Base-by-base conservation (phyloP, 2,329 filamentous ascomycete species). In the Phoma sp. region DNA sequence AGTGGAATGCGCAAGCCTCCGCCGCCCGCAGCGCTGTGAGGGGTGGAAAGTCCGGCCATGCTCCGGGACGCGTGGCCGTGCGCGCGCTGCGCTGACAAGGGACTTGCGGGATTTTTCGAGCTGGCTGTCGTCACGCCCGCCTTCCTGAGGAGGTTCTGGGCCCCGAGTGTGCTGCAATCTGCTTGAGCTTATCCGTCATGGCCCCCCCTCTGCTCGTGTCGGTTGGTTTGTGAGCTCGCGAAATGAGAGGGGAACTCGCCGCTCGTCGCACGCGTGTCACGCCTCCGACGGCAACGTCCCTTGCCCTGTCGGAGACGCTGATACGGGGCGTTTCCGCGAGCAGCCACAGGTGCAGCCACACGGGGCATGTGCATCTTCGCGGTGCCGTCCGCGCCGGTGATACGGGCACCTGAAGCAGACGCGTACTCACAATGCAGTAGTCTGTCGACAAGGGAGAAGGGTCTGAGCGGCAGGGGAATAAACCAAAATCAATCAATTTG, bases 101-200 rank as follows among this genome's bases (percentile, higher is more conserved):
- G 40, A n/a, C n/a, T 42, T 54, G 51, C 51, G 51, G 45, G 45
- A 54, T 54, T 54, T 54, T 54, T 18, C 18, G 50, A 44, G 39
- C 38, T 27, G 36, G 41, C 32, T 43, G 38, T 35, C 39, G 47
- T 49, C 47, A 49, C 39, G 38, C 38, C 40, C 27, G 14, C 25
- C n/a, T 22, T 23, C 40, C n/a, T 47, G 38, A n/a, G 33, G 35
- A 11, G 40, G 50, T 43, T 44, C 51, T 54, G 51, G 45, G 29
- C 35, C 45, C 32, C 23, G 18, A 11, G 47, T 11, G 24, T 43
- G 47, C 45, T 44, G 18, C 32, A n/a, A 38, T 43, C 25, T 39
- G 40, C 35, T 18, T 47, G 35, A 32, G 44, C 22, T 32, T 44
- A 48, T 33, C 45, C 40, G 45, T 35, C 45, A 40, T 48, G 45